Conservation (phyloP, 2,329 filamentous ascomycete species). For the Paracorniculantispora psalliotae region DNA sequence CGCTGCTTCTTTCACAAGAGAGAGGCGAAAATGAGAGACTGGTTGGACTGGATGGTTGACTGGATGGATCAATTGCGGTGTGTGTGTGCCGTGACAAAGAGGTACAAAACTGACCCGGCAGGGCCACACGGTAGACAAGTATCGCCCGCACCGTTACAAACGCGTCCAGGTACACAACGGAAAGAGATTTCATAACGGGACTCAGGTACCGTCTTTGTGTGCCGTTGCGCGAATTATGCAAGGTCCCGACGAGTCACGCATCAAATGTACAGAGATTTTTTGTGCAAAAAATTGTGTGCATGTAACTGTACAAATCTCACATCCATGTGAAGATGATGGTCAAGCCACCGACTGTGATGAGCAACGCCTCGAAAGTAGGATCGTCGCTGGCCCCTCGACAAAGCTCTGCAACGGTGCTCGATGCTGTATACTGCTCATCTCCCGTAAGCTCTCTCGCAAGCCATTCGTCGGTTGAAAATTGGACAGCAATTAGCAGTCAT, state of each 20-base stretch:
- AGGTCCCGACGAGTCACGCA: neutral
- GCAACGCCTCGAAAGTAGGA: neutral
- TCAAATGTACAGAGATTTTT: neutral
- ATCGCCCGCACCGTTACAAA: neutral
- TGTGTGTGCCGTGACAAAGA: no score
- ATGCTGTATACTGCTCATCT: neutral
- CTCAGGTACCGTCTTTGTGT: neutral
- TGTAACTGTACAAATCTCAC: neutral
- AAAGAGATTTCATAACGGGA: neutral
- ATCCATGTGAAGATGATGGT: no score
- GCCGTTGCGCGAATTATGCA: constrained; percentile 6
- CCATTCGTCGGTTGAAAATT: no score
- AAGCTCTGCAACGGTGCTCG: neutral
- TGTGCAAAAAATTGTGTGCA: neutral
- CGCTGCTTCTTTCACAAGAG: neutral
- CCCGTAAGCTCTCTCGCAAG: neutral
- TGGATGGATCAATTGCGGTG: no score
- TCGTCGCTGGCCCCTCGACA: neutral
- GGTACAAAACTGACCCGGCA: neutral
- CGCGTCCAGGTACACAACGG: neutral
- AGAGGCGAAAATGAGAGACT: neutral
- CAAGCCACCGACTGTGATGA: neutral
- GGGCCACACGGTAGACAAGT: neutral
- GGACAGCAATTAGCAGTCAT: no score
- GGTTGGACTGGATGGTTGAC: no score